Conservation (phyloP, 768 basidiomycete species). For the Lactarius sanguifluus region DNA sequence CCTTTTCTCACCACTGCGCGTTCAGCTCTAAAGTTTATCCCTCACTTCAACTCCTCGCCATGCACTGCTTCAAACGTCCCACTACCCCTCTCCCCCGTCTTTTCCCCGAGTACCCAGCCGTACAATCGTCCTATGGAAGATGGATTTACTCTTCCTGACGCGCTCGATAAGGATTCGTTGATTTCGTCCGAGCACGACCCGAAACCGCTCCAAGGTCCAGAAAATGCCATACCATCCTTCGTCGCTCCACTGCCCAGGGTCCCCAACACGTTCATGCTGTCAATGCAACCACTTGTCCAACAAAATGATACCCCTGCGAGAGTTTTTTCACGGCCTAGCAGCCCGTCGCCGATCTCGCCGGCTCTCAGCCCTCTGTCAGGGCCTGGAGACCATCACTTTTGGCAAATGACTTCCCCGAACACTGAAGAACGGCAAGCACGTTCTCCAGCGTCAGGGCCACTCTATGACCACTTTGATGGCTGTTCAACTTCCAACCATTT, state of each 20-base stretch:
- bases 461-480: neutral
- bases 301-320: neutral
- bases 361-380: slow-evolving; percentile 7
- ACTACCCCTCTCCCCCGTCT: slow-evolving; percentile 7
- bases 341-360: slow-evolving; percentile 12
- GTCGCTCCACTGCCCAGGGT: slow-evolving; percentile 7
- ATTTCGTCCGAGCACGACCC: slow-evolving; percentile 4
- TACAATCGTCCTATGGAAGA: slow-evolving; percentile 1
- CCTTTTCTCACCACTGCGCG: neutral
- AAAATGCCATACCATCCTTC: neutral
- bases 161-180: slow-evolving; percentile 2
- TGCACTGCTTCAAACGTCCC: slow-evolving; percentile 10
- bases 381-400: slow-evolving; percentile 8
- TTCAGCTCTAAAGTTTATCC: neutral
- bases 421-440: neutral
- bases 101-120: neutral
- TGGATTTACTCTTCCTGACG: neutral
- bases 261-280: neutral
- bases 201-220: neutral
- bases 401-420: slow-evolving; percentile 10
- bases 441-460: slow-evolving; percentile 6
- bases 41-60: slow-evolving; percentile 10
- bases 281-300: slow-evolving; percentile 11
- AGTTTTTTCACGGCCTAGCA: slow-evolving; percentile 8
- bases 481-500: neutral